phyloP scores from a whole-genome alignment of 208 protist species.

The Balamuthia mandrillaris region DNA sequence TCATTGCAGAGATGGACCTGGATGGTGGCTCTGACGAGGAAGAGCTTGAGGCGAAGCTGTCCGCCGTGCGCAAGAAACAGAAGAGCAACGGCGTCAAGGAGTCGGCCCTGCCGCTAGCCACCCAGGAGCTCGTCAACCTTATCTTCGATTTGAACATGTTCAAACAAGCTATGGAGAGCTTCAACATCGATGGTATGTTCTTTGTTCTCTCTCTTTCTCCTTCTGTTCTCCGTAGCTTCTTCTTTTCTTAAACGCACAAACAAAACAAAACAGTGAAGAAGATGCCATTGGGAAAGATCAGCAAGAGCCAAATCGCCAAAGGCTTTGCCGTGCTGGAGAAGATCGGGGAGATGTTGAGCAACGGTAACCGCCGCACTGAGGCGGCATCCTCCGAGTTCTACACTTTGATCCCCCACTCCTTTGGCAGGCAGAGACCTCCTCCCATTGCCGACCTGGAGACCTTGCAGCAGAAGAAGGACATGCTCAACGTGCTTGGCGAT shows the following conservation, averaged over 20 bases:
- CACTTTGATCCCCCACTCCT: conserved; percentile 57
- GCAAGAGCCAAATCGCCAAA: conserved; percentile 55
- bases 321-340: conserved; percentile 58
- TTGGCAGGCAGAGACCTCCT: conserved; percentile 25
- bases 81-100: conserved; percentile 6
- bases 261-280: too few species aligned
- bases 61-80: conserved; percentile 32
- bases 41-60: conserved; percentile 11
- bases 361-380: not conserved
- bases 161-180: conserved; percentile 46
- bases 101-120: not conserved
- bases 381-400: conserved; percentile 58
- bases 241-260: too few species aligned
- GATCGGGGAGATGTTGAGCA: conserved; percentile 43
- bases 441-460: conserved; percentile 34
- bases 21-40: conserved; percentile 25
- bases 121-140: conserved; percentile 42
- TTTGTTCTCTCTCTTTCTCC: too few species aligned
- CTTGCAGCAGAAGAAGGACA: conserved; percentile 45
- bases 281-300: conserved; percentile 63
- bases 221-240: too few species aligned
- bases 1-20: conserved; percentile 22
- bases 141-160: conserved; percentile 63
- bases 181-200: conserved; percentile 61
- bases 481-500: conserved; percentile 63